Evolutionary conservation across 140 eudicot genomes (phyloP).

Genomic region (Cichorium intybus): DNA sequence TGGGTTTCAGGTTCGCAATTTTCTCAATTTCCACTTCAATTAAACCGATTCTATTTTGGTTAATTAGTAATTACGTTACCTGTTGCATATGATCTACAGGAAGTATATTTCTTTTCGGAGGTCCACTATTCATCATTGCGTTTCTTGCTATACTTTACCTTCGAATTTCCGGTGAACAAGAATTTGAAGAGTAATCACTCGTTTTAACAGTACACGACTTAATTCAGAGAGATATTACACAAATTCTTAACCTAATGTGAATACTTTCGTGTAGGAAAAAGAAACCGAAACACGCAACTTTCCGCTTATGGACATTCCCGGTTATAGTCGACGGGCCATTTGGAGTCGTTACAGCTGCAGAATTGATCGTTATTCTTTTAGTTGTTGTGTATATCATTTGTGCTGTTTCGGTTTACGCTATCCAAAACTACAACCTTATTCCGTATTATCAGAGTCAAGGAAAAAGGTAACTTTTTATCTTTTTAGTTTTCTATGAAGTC

Average conservation of each 20-base stretch:
- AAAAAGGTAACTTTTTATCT: conserved; percentile 35
- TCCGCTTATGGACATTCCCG: conserved; percentile 81
- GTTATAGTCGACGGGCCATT: conserved; percentile 80
- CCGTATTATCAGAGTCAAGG: conserved; percentile 37
- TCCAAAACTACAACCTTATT: conserved; percentile 27
- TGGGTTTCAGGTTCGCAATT: conserved; percentile 57
- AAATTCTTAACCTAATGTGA: not conserved
- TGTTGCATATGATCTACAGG: conserved; percentile 40
- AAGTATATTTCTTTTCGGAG: conserved; percentile 58
- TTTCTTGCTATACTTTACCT: conserved; percentile 57
- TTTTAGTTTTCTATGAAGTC: not conserved
- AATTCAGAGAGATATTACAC: not conserved
- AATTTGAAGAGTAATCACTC: conserved; percentile 42
- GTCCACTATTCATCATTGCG: conserved; percentile 63
- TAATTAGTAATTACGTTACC: not conserved
- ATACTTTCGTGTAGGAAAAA: conserved; percentile 47
- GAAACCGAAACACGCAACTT: conserved; percentile 35
- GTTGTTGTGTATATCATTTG: conserved; percentile 61
- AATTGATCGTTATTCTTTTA: conserved; percentile 60
- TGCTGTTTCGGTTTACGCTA: conserved; percentile 46
- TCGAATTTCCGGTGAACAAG: conserved; percentile 54
- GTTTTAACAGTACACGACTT: not conserved
- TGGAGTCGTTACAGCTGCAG: conserved; percentile 94
- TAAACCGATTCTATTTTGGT: not conserved
- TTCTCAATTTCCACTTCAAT: not conserved